These are phyloP conservation scores for Fusarium algeriense DNA, from an alignment of 2,329 filamentous ascomycete species.

Conservation along the genomic window DNA sequence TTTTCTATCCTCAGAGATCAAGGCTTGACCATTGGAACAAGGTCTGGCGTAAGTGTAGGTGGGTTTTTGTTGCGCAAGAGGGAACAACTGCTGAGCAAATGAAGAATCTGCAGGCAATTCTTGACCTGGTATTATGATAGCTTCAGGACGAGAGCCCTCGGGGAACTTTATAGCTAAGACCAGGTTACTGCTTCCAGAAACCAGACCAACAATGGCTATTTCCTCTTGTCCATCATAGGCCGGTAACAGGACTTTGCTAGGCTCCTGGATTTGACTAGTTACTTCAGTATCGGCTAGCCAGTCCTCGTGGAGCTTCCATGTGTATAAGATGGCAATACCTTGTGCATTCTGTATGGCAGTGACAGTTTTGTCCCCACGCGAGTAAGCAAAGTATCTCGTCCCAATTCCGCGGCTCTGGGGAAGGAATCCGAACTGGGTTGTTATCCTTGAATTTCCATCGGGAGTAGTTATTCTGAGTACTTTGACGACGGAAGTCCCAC, in stretches of 20 bases:
- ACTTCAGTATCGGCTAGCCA: background rate
- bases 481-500: background rate
- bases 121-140: background rate
- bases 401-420: background rate
- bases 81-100: fast-evolving
- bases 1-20: background rate
- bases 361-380: background rate
- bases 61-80: fast-evolving
- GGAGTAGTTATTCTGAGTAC: background rate
- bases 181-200: background rate
- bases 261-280: background rate
- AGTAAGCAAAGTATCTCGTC: background rate
- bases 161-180: background rate
- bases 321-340: background rate
- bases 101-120: no score
- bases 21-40: background rate
- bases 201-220: background rate
- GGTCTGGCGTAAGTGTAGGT: background rate
- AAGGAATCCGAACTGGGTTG: background rate
- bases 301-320: background rate
- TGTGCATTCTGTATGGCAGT: background rate
- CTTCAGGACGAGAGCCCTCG: no score
- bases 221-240: background rate
- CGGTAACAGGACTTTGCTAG: background rate
- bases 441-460: background rate